Evolutionary conservation across 1,139 yeast genomes (phyloP).

Genomic region (Debaryomycetaceae sp.): DNA sequence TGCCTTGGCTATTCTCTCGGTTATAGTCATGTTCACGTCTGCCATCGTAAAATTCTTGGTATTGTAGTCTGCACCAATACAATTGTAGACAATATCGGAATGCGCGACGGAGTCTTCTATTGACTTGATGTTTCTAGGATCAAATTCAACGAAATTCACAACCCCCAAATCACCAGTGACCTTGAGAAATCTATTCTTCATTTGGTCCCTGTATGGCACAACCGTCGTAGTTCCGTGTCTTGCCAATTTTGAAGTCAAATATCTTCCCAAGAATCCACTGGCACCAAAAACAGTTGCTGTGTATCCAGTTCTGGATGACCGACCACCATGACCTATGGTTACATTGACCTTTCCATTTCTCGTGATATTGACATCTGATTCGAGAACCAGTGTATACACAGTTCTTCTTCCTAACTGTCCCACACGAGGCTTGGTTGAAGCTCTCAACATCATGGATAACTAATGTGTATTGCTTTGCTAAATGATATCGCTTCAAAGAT

Average conservation of each 20-base stretch:
- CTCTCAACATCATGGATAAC: conserved; percentile 25
- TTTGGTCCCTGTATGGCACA: conserved; percentile 77
- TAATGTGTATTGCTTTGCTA: background rate
- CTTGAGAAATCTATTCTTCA: conserved; percentile 75
- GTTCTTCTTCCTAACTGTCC: conserved; percentile 25
- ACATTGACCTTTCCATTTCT: conserved; percentile 70
- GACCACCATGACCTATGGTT: conserved; percentile 73
- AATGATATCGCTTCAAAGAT: background rate
- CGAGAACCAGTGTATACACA: conserved; percentile 42
- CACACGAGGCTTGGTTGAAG: conserved; percentile 15
- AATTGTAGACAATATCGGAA: conserved; percentile 79
- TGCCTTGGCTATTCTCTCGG: conserved; percentile 75
- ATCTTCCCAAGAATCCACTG: conserved; percentile 74
- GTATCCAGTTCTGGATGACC: conserved; percentile 87
- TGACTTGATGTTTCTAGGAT: conserved; percentile 71
- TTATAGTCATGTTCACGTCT: conserved; percentile 76
- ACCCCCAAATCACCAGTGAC: conserved; percentile 87
- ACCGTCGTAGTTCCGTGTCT: conserved; percentile 77
- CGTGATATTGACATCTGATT: conserved; percentile 69
- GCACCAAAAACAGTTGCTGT: conserved; percentile 90
- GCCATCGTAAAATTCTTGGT: conserved; percentile 83
- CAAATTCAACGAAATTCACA: conserved; percentile 80
- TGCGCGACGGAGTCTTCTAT: conserved; percentile 77
- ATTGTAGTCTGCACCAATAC: conserved; percentile 73
- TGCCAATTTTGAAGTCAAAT: conserved; percentile 69